Conservation (phyloP, 116 monocot species). For the Zostera marina region DNA sequence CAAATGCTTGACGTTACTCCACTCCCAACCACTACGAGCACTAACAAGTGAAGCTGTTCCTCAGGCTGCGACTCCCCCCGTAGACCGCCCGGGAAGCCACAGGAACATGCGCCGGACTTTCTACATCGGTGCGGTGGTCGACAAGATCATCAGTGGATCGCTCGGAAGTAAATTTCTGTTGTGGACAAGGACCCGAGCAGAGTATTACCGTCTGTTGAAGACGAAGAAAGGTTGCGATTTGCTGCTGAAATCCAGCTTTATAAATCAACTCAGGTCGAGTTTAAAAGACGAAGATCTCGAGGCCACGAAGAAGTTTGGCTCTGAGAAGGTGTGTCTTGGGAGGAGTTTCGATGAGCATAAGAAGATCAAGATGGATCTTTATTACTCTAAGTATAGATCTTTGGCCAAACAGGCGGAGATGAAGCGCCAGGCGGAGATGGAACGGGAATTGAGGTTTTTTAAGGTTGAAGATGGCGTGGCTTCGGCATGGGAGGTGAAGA, state of each 20-base stretch:
- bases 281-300: constrained; percentile 7
- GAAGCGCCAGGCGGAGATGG: neutral
- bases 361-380: constrained; percentile 13
- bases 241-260: constrained; percentile 5
- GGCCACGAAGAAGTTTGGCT: constrained; percentile 7
- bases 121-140: constrained; percentile 13
- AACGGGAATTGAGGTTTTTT: neutral
- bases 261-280: neutral
- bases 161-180: constrained; percentile 7
- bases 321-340: constrained; percentile 9
- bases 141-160: constrained; percentile 10
- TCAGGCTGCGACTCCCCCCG: neutral
- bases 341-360: constrained; percentile 6
- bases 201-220: constrained; percentile 7
- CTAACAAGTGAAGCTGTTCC: no score
- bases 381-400: constrained; percentile 3
- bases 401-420: constrained; percentile 1
- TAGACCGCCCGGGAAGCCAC: constrained; percentile 8
- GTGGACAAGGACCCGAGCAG: constrained; percentile 9
- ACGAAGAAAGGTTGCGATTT: constrained; percentile 1
- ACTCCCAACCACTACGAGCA: no score
- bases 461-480: neutral
- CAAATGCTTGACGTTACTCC: no score
- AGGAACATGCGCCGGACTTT: constrained; percentile 11
- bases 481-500: neutral